Base-by-base conservation (phyloP, 768 basidiomycete genomes). In the Sporobolomyces pararoseus region DNA sequence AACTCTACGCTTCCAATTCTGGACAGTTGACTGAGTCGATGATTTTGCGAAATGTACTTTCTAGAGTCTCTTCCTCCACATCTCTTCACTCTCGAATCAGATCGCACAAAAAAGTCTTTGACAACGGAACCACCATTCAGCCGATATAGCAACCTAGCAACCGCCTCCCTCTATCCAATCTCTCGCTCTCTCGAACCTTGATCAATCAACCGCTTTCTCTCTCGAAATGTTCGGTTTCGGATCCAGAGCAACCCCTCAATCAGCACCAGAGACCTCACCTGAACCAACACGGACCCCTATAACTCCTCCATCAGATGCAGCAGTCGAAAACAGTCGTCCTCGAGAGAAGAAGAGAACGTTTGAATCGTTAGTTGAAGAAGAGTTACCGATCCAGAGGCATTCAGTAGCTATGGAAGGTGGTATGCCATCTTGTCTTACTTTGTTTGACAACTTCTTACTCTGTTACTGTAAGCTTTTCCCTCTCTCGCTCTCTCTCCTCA, bases 371-470 rank as follows among this genome's bases (percentile, higher is more conserved):
- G 65, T 76, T 47, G 54, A 67, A 27, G 72, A 77, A 27, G 77
- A 77, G 66, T 52, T 77, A 0, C 74, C 75, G 6, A 69, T 77
- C 37, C 77, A 77, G 52, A 47, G 60, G 3, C 67, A 71, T 47
- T 69, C 65, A 23, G 63, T 77, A 7, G 65, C 57, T 6, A 71
- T 78, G 73, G 69, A 77, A 31, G 77, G 76, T 4, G 76, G 77
- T 0, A 72, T 75, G 65, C 77, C 75, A 0, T 61, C 54, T 23
- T 77, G 76, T 63, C 51, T 76, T 32, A 73, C 74, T 23, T 51
- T 69, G 37, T 80, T 81, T n/a, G 81, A 81, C 72, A 77, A 80
- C 37, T 81, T 80, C 63, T 57, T 81, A 42, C 76, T 78, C 62
- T 81, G 80, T 68, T 81, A 80, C 72, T 78, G 81, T 81, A 50